Conservation (phyloP, 2,329 filamentous ascomycete genomes). For the Colletotrichum agaves region DNA sequence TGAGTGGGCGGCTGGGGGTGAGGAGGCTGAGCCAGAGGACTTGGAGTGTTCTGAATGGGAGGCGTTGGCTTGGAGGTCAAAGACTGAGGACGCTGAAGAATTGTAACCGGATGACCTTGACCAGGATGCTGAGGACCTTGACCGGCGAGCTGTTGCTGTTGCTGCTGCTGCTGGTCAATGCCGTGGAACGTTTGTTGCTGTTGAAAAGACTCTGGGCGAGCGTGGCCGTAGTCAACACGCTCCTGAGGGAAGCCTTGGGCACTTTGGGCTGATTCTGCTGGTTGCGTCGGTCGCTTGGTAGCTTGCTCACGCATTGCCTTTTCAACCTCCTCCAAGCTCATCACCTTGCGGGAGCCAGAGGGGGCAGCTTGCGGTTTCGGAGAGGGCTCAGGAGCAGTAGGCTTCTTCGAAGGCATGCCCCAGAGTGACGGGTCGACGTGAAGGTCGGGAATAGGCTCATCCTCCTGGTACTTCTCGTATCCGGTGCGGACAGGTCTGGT, state of each 20-base stretch:
- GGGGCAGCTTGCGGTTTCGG: slow-evolving; percentile 43
- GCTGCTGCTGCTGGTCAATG: slow-evolving; percentile 43
- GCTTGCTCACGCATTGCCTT: slow-evolving; percentile 85
- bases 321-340: slow-evolving; percentile 98
- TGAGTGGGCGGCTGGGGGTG: slow-evolving; percentile 56
- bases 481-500: slow-evolving; percentile 74
- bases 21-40: slow-evolving; percentile 47
- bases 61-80: slow-evolving; percentile 53
- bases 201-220: slow-evolving; percentile 33
- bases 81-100: slow-evolving; percentile 64
- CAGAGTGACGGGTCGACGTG: slow-evolving; percentile 94
- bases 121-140: slow-evolving; percentile 45
- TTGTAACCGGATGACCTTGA: slow-evolving; percentile 63
- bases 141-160: slow-evolving; percentile 44
- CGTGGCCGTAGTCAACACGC: slow-evolving; percentile 35
- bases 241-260: slow-evolving; percentile 40
- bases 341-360: slow-evolving; percentile 74
- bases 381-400: slow-evolving; percentile 48
- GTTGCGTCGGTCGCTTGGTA: slow-evolving; percentile 55
- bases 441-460: slow-evolving; percentile 84
- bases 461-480: slow-evolving; percentile 89
- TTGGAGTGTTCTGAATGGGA: slow-evolving; percentile 46
- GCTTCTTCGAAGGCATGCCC: slow-evolving; percentile 76
- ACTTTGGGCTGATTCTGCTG: slow-evolving; percentile 46
- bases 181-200: slow-evolving; percentile 35